Evolutionary conservation across 768 basidiomycete genomes (phyloP), one percentile per base, ranked within the genome.

Genomic region (Gelatoporia subvermispora): DNA sequence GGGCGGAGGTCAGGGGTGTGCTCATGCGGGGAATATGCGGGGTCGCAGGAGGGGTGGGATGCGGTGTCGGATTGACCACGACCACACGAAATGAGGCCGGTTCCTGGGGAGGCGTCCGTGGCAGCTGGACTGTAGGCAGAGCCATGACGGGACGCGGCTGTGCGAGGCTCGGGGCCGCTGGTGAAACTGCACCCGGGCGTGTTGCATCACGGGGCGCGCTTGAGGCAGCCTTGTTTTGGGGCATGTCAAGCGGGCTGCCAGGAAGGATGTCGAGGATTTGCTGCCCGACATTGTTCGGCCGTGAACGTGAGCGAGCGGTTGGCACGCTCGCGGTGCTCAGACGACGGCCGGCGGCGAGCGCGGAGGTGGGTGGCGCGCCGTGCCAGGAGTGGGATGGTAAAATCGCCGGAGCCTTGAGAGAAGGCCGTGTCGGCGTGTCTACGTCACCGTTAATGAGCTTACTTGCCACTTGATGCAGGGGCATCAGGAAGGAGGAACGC

Each of bases 1-100:
- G 43, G 59, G 65, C 47, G 59, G 58, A 3, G 56, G 48, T 38
- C 35, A 43, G 42, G 61, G 60, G 21, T 49, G 60, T 15, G 59
- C 62, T 31, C 60, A 67, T 44, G 51, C 53, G 45, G 52, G 59
- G 10, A 28, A 52, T 51, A 21, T 61, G 60, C 45, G 85, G 87
- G 1, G 85, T 86, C 1, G 81, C 75, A 2, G 88, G 88, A 7
- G 88, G 87, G 1, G 88, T 90, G 1, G 83, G 85, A 54, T 83
- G 84, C 2, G 86, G 87, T 0, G 87, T 88, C 16, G 87, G 85
- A 55, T 84, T 81, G 8, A 88, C 80, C 18, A 90, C 74, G 15
- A 88, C 75, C 5, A 90, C 73, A 22, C 74, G 72, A 13, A 82
- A 83, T 25, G 77, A 70, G 56, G 22, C 64, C 56, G 1, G 58